phyloP scores from a whole-genome alignment of 768 basidiomycete species.

The Russula foetens region DNA sequence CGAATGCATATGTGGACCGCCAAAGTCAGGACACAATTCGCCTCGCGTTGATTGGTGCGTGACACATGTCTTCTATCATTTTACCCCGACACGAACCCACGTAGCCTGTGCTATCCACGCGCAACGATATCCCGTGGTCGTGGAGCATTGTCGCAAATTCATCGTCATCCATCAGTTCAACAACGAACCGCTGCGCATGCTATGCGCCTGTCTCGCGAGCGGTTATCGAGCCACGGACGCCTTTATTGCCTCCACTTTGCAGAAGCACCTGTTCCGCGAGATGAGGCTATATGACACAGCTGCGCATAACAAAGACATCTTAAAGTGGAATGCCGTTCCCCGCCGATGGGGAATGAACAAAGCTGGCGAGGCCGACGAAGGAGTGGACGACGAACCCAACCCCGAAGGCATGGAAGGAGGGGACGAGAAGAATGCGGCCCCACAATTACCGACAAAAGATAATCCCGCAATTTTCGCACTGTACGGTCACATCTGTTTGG shows the following conservation, averaged over 20 bases:
- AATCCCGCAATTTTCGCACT: slow-evolving; percentile 64
- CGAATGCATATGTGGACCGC: slow-evolving; percentile 61
- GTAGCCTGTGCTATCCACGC: slow-evolving; percentile 67
- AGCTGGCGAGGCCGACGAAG: slow-evolving; percentile 33
- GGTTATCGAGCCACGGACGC: slow-evolving; percentile 64
- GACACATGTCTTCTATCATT: not conserved
- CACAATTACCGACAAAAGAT: slow-evolving; percentile 53
- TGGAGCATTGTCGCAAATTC: slow-evolving; percentile 72
- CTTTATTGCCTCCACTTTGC: slow-evolving; percentile 66
- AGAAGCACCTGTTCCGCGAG: slow-evolving; percentile 81
- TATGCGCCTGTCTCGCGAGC: slow-evolving; percentile 64
- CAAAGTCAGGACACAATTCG: slow-evolving; percentile 63
- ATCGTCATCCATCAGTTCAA: slow-evolving; percentile 75
- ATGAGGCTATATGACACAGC: slow-evolving; percentile 61
- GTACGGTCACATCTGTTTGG: slow-evolving; percentile 81
- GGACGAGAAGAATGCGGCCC: slow-evolving; percentile 24
- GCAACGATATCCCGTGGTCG: slow-evolving; percentile 46
- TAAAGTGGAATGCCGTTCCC: slow-evolving; percentile 54
- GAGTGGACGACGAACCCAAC: slow-evolving; percentile 34
- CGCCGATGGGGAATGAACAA: slow-evolving; percentile 51
- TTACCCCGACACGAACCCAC: not conserved
- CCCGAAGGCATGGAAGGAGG: slow-evolving; percentile 12
- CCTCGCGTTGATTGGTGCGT: slow-evolving; percentile 67
- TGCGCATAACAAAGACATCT: slow-evolving; percentile 48
- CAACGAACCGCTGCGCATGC: slow-evolving; percentile 74